Base-by-base conservation (phyloP, 345 rosid species). In the Raphanus sativus region DNA sequence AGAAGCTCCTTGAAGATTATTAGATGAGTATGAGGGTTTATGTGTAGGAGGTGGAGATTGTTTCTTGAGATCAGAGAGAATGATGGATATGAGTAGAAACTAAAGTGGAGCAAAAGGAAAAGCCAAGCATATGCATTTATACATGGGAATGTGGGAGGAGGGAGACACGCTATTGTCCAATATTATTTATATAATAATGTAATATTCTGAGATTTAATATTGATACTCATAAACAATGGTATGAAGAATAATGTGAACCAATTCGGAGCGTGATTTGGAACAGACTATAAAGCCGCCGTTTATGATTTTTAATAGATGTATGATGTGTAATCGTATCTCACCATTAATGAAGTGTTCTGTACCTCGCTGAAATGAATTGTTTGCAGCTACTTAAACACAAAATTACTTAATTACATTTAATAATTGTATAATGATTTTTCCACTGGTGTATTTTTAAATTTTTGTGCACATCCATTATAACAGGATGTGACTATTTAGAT, bases 221-320 rank as follows among this genome's bases (percentile, higher is more conserved):
- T 50, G 17, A 13, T 50, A 50, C n/a, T 50, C 21, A 34, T 63
- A 52, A 16, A 70, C 26, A 63, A 56, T 29, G 48, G 45, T 42
- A 30, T 28, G 62, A 26, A 26, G 70, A 67, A 67, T 65, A 71
- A 56, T 70, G 77, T 60, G 81, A 78, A 72, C 81, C 69, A 48
- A 60, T 78, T 78, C 73, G 33, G 42, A 78, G 72, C 77, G 77
- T 78, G 67, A 77, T 42, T 70, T 65, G 17, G 76, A 65, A 62
- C 75, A 52, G 81, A 77, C 62, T 11, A 71, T 77, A 78, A 78
- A 72, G 77, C 81, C 73, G 69, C 81, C 77, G 69, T 72, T 78
- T 72, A 65, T 77, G 61, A 65, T 52, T 52, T 45, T 45, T 64
- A 25, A 25, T 25, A 67, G 29, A 29, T 21, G 4, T 15, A 29